phyloP scores from a whole-genome alignment of 2,329 filamentous ascomycete genomes.

The Pseudogymnoascus pannorum region DNA sequence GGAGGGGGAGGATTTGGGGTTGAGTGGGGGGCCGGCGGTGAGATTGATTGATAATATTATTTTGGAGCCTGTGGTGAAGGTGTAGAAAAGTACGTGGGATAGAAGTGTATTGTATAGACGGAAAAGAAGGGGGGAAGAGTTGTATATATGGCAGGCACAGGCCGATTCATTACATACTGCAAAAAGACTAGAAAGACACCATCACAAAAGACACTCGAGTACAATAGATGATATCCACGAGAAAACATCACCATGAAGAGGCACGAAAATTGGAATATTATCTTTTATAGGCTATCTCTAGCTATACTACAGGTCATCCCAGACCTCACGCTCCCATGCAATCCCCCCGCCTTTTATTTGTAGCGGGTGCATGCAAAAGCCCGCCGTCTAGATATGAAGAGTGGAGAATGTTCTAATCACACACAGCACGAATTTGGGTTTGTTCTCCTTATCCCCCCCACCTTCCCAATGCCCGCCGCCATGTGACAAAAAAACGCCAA shows the following conservation, averaged over 20 bases:
- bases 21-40: slow-evolving; percentile 65
- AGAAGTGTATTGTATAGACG: too few species aligned
- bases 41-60: slow-evolving; percentile 93
- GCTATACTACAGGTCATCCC: neutral
- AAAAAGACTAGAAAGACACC: neutral
- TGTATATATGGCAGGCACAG: neutral
- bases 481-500: slow-evolving; percentile 15
- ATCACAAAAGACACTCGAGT: neutral
- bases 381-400: slow-evolving; percentile 12
- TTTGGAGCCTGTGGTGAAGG: slow-evolving; percentile 38
- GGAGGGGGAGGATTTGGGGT: slow-evolving; percentile 68
- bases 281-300: neutral
- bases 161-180: neutral
- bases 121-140: too few species aligned
- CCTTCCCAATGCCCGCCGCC: too few species aligned
- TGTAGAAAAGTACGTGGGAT: too few species aligned
- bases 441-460: slow-evolving; percentile 7
- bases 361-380: neutral
- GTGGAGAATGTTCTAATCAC: slow-evolving; percentile 25
- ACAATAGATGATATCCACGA: too few species aligned
- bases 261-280: neutral
- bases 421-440: neutral
- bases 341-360: too few species aligned
- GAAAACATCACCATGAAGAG: neutral
- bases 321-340: neutral